phyloP scores from a whole-genome alignment of 352 stramenopile genomes.

The Pythium folliculosum region DNA sequence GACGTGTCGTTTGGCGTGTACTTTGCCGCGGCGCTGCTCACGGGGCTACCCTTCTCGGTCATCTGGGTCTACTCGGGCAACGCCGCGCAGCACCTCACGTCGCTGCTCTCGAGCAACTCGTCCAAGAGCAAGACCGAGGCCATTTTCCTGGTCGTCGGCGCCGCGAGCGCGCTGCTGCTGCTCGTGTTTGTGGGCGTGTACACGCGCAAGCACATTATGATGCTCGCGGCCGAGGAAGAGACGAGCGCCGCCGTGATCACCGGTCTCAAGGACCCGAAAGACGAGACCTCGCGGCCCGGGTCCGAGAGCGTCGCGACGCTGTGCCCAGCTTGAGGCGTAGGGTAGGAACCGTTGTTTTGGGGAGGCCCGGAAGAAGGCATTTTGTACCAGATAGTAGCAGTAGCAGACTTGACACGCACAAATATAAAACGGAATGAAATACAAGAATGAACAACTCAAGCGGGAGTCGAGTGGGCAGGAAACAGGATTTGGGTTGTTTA shows the following conservation, averaged over 20 bases:
- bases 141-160: slow-evolving; percentile 60
- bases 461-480: neutral
- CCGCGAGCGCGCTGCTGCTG: slow-evolving; percentile 52
- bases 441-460: neutral
- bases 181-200: slow-evolving; percentile 66
- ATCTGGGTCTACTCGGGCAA: slow-evolving; percentile 83
- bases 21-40: slow-evolving; percentile 64
- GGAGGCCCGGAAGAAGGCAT: neutral
- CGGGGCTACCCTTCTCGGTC: slow-evolving; percentile 66
- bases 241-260: neutral
- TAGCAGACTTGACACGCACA: no score
- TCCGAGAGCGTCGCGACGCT: neutral
- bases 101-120: slow-evolving; percentile 42
- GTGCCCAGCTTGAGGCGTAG: neutral
- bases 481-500: neutral
- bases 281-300: neutral
- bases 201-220: slow-evolving; percentile 70
- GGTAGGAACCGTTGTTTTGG: neutral
- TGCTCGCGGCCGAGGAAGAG: slow-evolving; percentile 52
- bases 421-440: neutral
- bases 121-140: slow-evolving; percentile 49
- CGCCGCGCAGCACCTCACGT: slow-evolving; percentile 59
- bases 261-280: neutral
- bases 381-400: neutral
- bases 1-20: slow-evolving; percentile 71